Conservation (phyloP, 306 rosid genomes). For the Acacia melanoxylon region DNA sequence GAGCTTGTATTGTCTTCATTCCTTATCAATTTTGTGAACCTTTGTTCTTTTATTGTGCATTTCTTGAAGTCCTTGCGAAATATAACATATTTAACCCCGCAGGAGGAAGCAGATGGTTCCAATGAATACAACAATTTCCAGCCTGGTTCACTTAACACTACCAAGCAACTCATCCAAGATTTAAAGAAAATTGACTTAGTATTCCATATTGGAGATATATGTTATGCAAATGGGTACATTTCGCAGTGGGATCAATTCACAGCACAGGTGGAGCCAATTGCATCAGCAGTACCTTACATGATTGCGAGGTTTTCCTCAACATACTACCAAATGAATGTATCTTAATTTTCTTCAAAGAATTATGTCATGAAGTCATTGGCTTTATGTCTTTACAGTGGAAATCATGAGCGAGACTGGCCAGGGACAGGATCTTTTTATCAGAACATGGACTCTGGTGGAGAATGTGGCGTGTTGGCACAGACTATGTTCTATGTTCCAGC, state of each 20-base stretch:
- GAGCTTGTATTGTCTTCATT: conserved; percentile 9
- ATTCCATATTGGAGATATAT: conserved; percentile 88
- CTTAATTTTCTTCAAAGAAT: conserved; percentile 7
- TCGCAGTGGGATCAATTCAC: conserved; percentile 97
- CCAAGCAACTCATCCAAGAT: conserved; percentile 68
- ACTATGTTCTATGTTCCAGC: conserved; percentile 88
- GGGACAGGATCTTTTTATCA: conserved; percentile 78
- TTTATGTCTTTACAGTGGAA: conserved; percentile 57
- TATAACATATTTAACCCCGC: conserved; percentile 18
- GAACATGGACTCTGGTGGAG: conserved; percentile 88
- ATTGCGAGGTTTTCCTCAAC: conserved; percentile 64
- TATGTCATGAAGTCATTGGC: conserved; percentile 3
- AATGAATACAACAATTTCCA: conserved; percentile 88
- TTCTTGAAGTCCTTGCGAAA: background rate
- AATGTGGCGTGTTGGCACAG: conserved; percentile 92
- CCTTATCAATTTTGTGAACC: background rate
- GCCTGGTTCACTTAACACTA: conserved; percentile 75
- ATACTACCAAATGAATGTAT: background rate
- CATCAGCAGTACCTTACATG: conserved; percentile 87
- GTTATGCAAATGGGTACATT: conserved; percentile 87
- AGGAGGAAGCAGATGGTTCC: conserved; percentile 95
- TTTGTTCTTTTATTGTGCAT: background rate
- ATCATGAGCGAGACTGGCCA: conserved; percentile 98
- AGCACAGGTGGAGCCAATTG: conserved; percentile 85
- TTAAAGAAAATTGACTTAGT: conserved; percentile 68